Conservation (phyloP, 768 basidiomycete genomes). For the Amanita jacksonii region DNA sequence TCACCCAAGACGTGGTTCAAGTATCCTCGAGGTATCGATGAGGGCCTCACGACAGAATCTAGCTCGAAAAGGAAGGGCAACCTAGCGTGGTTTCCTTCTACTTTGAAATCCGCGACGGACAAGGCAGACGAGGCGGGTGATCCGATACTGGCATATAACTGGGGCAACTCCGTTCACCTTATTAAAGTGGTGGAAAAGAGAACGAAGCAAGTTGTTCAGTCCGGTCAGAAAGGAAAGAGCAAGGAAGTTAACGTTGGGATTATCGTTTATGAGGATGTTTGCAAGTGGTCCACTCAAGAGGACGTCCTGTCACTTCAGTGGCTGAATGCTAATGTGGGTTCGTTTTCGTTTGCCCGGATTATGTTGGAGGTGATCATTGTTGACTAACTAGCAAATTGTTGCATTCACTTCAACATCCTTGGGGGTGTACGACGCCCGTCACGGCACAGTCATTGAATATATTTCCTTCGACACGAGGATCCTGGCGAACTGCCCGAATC, state of each 20-base stretch:
- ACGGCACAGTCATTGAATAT: slow-evolving; percentile 50
- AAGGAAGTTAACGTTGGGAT: slow-evolving; percentile 53
- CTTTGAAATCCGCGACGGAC: slow-evolving; percentile 12
- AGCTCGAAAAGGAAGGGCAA: slow-evolving; percentile 49
- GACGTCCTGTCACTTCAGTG: slow-evolving; percentile 73
- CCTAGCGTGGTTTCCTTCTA: slow-evolving; percentile 77
- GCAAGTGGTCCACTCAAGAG: slow-evolving; percentile 50
- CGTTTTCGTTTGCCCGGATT: slow-evolving; percentile 14
- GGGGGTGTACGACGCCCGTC: slow-evolving; percentile 59
- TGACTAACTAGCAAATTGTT: slow-evolving; percentile 52
- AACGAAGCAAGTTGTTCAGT: slow-evolving; percentile 37
- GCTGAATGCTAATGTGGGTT: slow-evolving; percentile 81
- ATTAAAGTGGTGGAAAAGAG: slow-evolving; percentile 57
- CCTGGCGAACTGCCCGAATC: slow-evolving; percentile 43
- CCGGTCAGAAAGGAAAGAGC: slow-evolving; percentile 50
- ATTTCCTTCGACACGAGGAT: slow-evolving; percentile 46
- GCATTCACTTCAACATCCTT: slow-evolving; percentile 48
- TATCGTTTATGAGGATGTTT: slow-evolving; percentile 52
- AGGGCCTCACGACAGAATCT: slow-evolving; percentile 30
- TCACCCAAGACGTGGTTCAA: slow-evolving; percentile 90
- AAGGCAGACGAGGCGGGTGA: slow-evolving; percentile 20
- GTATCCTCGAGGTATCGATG: slow-evolving; percentile 43
- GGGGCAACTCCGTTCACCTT: slow-evolving; percentile 63
- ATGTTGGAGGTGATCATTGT: slow-evolving; percentile 5
- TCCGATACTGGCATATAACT: slow-evolving; percentile 77